These are phyloP conservation scores for Pleomassaria siparia DNA, from an alignment of 2,329 filamentous ascomycete genomes.

Conservation along the genomic window DNA sequence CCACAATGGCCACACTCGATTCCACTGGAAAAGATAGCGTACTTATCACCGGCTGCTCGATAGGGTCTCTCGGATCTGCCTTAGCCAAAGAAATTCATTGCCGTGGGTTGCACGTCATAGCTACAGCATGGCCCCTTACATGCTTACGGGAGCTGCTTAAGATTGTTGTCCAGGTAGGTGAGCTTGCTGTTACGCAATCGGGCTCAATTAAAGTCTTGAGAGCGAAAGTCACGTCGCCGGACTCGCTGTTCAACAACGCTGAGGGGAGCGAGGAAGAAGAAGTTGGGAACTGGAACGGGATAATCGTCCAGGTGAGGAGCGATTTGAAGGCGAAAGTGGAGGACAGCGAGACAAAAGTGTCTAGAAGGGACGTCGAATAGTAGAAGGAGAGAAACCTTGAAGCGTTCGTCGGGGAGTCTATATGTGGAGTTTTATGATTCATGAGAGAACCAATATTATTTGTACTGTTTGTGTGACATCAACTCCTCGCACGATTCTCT, in stretches of 20 bases:
- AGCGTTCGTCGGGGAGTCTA: too few species aligned
- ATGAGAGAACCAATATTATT: too few species aligned
- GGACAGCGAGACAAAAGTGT: neutral
- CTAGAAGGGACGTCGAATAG: neutral
- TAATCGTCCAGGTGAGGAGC: conserved; percentile 16
- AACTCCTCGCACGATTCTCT: too few species aligned
- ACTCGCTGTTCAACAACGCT: neutral
- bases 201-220: neutral
- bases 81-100: conserved; percentile 5
- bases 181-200: neutral
- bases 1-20: neutral
- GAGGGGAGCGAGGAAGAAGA: conserved; percentile 19
- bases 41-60: neutral
- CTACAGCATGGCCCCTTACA: neutral
- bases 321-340: conserved; percentile 16
- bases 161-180: neutral
- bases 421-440: too few species aligned
- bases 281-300: conserved; percentile 25
- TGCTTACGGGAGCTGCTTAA: conserved; percentile 3
- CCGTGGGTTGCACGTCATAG: neutral
- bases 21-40: too few species aligned
- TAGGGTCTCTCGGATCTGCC: neutral
- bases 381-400: neutral
- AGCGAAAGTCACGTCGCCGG: neutral
- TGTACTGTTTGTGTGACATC: too few species aligned